phyloP scores from a whole-genome alignment of 495 filamentous ascomycete genomes.

The Hypomontagnella monticulosa region DNA sequence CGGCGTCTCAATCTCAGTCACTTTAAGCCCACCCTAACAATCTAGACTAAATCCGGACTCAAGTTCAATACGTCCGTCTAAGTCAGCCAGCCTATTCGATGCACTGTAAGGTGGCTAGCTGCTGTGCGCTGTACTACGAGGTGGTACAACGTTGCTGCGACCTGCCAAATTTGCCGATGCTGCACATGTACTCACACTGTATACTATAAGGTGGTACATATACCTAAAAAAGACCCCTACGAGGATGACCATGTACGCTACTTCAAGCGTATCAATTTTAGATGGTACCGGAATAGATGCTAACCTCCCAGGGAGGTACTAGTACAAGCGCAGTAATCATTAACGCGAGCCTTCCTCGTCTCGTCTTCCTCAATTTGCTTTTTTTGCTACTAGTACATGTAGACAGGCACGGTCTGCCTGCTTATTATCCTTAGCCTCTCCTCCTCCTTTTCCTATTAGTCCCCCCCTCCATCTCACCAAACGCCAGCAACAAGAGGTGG shows the following conservation, averaged over 20 bases:
- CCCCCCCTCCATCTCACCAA: conserved; percentile 25
- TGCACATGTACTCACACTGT: conserved; percentile 5
- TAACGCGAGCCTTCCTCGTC: conserved; percentile 28
- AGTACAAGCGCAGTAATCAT: conserved; percentile 12
- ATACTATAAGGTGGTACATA: conserved; percentile 1
- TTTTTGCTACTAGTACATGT: conserved; percentile 2
- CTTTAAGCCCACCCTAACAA: conserved; percentile 2
- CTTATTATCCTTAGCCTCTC: conserved; percentile 24
- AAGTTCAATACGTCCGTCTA: no score
- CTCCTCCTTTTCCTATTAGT: conserved; percentile 26
- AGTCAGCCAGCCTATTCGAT: no score
- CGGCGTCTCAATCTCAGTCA: not conserved
- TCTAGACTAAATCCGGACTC: not conserved
- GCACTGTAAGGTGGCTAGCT: conserved; percentile 14
- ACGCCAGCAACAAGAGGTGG: conserved; percentile 14
- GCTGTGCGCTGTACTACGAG: conserved; percentile 35
- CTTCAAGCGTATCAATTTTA: not conserved
- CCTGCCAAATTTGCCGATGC: conserved; percentile 37
- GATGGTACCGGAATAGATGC: not conserved
- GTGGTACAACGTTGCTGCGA: conserved; percentile 35
- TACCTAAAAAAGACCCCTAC: conserved; percentile 10
- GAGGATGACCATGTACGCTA: not conserved
- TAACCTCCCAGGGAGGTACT: conserved; percentile 7
- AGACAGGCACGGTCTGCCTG: conserved; percentile 4
- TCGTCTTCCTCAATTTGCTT: conserved; percentile 34